phyloP scores from a whole-genome alignment of 1,284 basidiomycete genomes.

The Singerocomus inundabilis region DNA sequence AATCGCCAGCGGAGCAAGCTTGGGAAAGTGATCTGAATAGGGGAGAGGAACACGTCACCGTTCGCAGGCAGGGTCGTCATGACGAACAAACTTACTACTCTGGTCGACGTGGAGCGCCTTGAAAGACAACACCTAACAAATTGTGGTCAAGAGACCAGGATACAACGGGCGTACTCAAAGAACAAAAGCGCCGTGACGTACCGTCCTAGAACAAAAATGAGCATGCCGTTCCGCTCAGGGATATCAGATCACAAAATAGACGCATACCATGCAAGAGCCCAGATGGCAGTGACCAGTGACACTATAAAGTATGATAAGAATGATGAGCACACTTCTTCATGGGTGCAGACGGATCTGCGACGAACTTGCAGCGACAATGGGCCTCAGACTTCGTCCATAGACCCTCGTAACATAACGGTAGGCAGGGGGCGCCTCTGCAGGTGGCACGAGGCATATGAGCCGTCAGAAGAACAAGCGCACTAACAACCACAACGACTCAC shows the following conservation, averaged over 20 bases:
- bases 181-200: conserved; percentile 33
- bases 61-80: conserved; percentile 7
- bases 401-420: conserved; percentile 58
- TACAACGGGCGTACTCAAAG: neutral
- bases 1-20: conserved; percentile 58
- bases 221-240: neutral
- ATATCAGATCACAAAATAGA: no score
- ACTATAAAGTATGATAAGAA: conserved; percentile 33
- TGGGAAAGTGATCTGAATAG: conserved; percentile 41
- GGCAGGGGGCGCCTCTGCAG: conserved; percentile 50
- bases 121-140: conserved; percentile 57
- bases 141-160: neutral
- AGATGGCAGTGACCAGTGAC: conserved; percentile 49
- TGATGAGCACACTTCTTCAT: no score
- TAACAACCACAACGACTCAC: conserved; percentile 10
- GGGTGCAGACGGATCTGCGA: conserved; percentile 26
- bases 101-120: conserved; percentile 49
- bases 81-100: conserved; percentile 41
- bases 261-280: conserved; percentile 63
- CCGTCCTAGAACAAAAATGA: conserved; percentile 42
- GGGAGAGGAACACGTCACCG: neutral
- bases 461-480: neutral
- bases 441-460: neutral
- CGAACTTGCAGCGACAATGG: conserved; percentile 56
- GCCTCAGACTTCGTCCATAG: conserved; percentile 55